Percentiles rank a stretch among this genome's conserved stretches.
Conservation (phyloP, 441 rosid species). For the Arabidopsis hybrid region DNA sequence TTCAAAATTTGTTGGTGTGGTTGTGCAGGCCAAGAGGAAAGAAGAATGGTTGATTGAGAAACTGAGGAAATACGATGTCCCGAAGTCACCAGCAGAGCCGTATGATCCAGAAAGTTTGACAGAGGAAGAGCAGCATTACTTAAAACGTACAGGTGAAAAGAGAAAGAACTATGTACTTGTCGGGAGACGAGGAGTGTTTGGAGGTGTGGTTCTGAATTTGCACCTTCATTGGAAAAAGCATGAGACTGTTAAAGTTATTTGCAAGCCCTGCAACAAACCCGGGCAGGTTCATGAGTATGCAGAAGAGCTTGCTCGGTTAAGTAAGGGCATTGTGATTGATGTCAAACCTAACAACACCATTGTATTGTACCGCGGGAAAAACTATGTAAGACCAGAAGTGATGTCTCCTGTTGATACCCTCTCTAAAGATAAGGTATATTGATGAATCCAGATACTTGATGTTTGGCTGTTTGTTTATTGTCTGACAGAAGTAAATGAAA, state of each 20-base stretch:
- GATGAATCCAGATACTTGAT: slow-evolving; percentile 13
- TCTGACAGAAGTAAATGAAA: slow-evolving; percentile 26
- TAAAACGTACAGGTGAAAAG: slow-evolving; percentile 89
- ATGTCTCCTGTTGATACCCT: slow-evolving; percentile 79
- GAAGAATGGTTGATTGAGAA: slow-evolving; percentile 92
- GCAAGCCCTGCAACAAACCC: slow-evolving; percentile 82
- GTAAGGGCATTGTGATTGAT: slow-evolving; percentile 85
- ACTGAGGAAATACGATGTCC: slow-evolving; percentile 70
- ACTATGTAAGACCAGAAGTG: slow-evolving; percentile 75
- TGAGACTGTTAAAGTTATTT: slow-evolving; percentile 85
- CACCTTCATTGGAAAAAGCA: slow-evolving; percentile 96
- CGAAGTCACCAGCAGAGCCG: slow-evolving; percentile 58
- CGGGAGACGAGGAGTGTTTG: slow-evolving; percentile 91
- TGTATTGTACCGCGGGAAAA: slow-evolving; percentile 85
- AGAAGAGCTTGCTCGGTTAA: slow-evolving; percentile 73
- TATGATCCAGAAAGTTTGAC: slow-evolving; percentile 87
- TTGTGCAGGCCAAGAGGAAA: slow-evolving; percentile 74
- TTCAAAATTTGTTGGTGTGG: background rate
- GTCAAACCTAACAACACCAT: slow-evolving; percentile 71
- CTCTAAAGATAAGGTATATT: slow-evolving; percentile 71
- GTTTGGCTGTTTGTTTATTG: background rate
- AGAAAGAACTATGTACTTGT: slow-evolving; percentile 82
- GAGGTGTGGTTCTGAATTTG: slow-evolving; percentile 91
- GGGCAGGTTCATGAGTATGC: slow-evolving; percentile 86
- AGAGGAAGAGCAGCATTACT: slow-evolving; percentile 89